Percentiles rank a stretch among this genome's conserved stretches.
phyloP scores from a whole-genome alignment of 1,284 basidiomycete species.

The Entoloma clypeatum region DNA sequence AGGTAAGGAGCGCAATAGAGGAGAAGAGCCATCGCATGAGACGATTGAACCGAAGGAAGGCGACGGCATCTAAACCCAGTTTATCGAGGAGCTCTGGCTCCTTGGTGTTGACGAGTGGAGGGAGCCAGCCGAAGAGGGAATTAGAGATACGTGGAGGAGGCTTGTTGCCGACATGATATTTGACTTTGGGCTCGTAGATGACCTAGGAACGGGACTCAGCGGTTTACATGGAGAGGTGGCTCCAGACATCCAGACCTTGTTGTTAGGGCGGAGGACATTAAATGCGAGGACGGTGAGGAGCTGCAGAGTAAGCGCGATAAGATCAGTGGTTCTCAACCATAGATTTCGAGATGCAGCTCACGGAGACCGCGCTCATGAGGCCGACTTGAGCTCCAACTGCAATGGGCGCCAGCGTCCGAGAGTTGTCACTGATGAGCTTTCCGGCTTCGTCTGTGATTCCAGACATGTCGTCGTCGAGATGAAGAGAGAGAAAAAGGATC shows the following conservation, averaged over 20 bases:
- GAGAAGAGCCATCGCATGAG: slow-evolving; percentile 82
- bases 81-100: slow-evolving; percentile 89
- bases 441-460: slow-evolving; percentile 36
- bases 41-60: slow-evolving; percentile 89
- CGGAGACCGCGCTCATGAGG: slow-evolving; percentile 67
- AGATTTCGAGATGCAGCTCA: slow-evolving; percentile 33
- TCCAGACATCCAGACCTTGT: slow-evolving; percentile 56
- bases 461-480: slow-evolving; percentile 29
- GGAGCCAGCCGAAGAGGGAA: slow-evolving; percentile 84
- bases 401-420: slow-evolving; percentile 67
- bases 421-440: slow-evolving; percentile 42
- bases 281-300: slow-evolving; percentile 65
- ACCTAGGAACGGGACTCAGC: slow-evolving; percentile 28
- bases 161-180: slow-evolving; percentile 83
- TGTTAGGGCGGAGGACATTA: slow-evolving; percentile 74
- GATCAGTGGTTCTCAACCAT: slow-evolving; percentile 5
- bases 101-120: slow-evolving; percentile 78
- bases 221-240: not conserved
- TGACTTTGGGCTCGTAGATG: slow-evolving; percentile 82
- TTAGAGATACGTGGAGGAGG: slow-evolving; percentile 78
- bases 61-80: slow-evolving; percentile 90
- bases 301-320: slow-evolving; percentile 28
- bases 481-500: slow-evolving; percentile 9
- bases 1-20: slow-evolving; percentile 62
- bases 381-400: slow-evolving; percentile 82